Evolutionary conservation across 176 grass and related monocot genomes (phyloP).

Genomic region (Phoenix roebelenii): DNA sequence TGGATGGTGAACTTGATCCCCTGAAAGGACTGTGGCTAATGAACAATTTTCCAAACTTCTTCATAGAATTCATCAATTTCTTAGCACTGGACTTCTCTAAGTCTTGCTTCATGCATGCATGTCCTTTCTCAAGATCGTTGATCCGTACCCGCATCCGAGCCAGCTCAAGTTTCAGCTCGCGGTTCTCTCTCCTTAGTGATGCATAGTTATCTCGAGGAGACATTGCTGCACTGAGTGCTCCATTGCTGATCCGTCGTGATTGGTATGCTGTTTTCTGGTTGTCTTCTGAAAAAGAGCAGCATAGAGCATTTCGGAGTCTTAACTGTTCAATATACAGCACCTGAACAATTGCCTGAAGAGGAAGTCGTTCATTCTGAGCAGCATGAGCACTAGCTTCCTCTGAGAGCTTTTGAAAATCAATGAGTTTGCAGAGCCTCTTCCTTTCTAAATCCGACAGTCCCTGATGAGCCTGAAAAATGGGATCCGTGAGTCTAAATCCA

Average conservation of each 20-base stretch:
- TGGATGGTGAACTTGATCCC: too few relatives aligned
- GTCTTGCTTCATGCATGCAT: constrained; percentile 35
- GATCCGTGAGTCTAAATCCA: too few relatives aligned
- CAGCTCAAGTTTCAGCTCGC: constrained; percentile 35
- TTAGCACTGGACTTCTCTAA: constrained; percentile 31
- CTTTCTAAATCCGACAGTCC: constrained; percentile 36
- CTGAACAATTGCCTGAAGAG: constrained; percentile 52
- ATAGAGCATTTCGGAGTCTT: constrained; percentile 32
- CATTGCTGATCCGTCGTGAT: background rate
- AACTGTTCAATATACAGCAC: constrained; percentile 69
- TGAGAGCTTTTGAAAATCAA: constrained; percentile 66
- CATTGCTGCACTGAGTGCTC: constrained; percentile 12
- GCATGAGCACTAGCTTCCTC: constrained; percentile 60
- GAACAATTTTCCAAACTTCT: too few relatives aligned
- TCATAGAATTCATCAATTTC: background rate
- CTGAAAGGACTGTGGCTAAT: too few relatives aligned
- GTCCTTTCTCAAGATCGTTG: constrained; percentile 44
- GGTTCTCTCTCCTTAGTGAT: constrained; percentile 37
- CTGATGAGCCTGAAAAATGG: constrained; percentile 39
- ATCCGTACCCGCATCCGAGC: constrained; percentile 38
- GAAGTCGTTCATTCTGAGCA: constrained; percentile 52
- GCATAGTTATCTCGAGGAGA: constrained; percentile 26
- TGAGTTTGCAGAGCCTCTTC: constrained; percentile 44
- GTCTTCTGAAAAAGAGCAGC: constrained; percentile 2
- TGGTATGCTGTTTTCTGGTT: constrained; percentile 1